A percentile compares a stretch with the other conserved stretches of the same genome.
phyloP scores from a whole-genome alignment of 2,329 filamentous ascomycete species.

The Penicillium verrucosum region DNA sequence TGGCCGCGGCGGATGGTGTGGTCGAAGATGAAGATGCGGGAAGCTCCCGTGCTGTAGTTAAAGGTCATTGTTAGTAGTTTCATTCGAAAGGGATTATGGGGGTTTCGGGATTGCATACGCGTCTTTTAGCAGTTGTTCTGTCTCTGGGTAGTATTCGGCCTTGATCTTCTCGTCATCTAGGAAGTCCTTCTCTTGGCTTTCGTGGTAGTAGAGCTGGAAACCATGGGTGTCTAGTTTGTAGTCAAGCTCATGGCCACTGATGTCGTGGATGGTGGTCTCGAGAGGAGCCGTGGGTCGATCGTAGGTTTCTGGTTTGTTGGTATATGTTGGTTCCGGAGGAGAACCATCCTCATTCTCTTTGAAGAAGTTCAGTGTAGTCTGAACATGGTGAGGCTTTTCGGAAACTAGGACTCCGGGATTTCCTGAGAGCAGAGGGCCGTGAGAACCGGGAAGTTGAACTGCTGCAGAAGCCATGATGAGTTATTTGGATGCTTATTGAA shows the following conservation, averaged over 20 bases:
- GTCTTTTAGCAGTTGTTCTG: constrained; percentile 47
- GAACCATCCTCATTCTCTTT: constrained; percentile 45
- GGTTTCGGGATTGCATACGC: constrained; percentile 23
- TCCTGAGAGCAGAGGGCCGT: constrained; percentile 11
- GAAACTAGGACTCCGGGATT: constrained; percentile 13
- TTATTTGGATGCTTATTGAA: neutral
- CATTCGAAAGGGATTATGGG: neutral
- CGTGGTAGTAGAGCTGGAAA: constrained; percentile 45
- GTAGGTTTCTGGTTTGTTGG: constrained; percentile 40
- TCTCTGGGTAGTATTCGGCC: constrained; percentile 46
- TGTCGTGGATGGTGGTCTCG: constrained; percentile 42
- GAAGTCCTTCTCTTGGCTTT: constrained; percentile 38
- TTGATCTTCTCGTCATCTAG: constrained; percentile 44
- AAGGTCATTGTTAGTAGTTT: neutral
- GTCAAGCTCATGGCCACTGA: constrained; percentile 42
- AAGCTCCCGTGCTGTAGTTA: constrained; percentile 39
- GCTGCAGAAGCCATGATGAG: constrained; percentile 31
- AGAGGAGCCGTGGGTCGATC: constrained; percentile 40
- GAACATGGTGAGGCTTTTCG: constrained; percentile 35
- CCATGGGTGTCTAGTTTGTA: constrained; percentile 49
- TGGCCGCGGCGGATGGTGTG: constrained; percentile 47
- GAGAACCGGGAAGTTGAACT: constrained; percentile 22
- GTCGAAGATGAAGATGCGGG: constrained; percentile 49
- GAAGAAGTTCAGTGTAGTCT: constrained; percentile 48
- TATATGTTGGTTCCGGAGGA: constrained; percentile 41